phyloP scores from a whole-genome alignment of 257 asterid species.

The Solanum pinnatisectum region DNA sequence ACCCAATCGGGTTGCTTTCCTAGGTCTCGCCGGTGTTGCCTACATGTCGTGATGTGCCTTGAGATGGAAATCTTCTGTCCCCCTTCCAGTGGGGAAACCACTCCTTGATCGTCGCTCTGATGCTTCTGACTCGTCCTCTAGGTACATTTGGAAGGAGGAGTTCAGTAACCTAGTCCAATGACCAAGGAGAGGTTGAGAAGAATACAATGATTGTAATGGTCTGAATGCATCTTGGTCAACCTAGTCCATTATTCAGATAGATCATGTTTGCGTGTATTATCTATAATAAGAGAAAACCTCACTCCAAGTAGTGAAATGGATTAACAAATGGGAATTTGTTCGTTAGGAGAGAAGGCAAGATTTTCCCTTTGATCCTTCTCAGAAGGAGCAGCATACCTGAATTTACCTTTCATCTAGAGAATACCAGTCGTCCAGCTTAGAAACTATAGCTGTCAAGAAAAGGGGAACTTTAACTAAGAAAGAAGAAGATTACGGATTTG shows the following conservation, averaged over 20 bases:
- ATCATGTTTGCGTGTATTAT: not conserved
- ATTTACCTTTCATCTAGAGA: too few relatives aligned
- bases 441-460: too few relatives aligned
- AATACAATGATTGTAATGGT: not conserved
- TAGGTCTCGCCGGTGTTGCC: not conserved
- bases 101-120: not conserved
- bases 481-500: too few relatives aligned
- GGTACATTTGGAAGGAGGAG: not conserved
- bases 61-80: not conserved
- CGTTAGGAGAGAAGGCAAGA: not conserved
- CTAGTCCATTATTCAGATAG: not conserved
- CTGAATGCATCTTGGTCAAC: not conserved
- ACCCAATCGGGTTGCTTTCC: not conserved
- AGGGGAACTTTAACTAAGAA: too few relatives aligned
- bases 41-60: not conserved
- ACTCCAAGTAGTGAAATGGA: not conserved
- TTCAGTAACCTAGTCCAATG: not conserved
- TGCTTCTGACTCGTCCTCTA: too few relatives aligned
- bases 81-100: not conserved
- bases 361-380: too few relatives aligned
- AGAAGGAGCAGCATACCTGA: not conserved
- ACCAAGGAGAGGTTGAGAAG: not conserved
- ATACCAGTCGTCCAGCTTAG: not conserved
- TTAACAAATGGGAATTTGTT: not conserved
- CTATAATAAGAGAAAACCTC: not conserved